Evolutionary conservation across 345 rosid genomes (phyloP).

Genomic region (Durio zibethinus): DNA sequence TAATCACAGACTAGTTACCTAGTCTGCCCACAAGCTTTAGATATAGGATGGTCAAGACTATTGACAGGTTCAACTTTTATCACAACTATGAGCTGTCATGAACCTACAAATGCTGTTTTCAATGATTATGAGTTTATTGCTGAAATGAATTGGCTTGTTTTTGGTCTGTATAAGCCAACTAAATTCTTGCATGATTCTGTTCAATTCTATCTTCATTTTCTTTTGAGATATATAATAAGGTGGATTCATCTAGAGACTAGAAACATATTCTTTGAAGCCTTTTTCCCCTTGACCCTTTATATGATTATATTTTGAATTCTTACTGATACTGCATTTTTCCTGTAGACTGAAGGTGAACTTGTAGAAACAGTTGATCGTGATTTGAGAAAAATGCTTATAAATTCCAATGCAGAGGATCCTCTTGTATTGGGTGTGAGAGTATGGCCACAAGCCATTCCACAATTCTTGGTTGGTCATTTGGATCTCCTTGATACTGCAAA

Average conservation of each 20-base stretch:
- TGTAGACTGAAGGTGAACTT: slow-evolving; percentile 60
- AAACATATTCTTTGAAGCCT: neutral
- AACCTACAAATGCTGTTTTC: neutral
- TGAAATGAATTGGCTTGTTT: neutral
- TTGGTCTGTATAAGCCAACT: neutral
- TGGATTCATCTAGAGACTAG: neutral
- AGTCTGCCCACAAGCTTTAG: neutral
- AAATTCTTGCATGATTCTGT: neutral
- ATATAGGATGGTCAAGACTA: neutral
- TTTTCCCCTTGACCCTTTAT: neutral
- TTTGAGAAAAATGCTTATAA: slow-evolving; percentile 87
- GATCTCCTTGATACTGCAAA: slow-evolving; percentile 64
- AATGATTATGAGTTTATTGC: neutral
- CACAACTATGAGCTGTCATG: neutral
- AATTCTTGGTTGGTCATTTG: slow-evolving; percentile 82
- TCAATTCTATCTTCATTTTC: neutral
- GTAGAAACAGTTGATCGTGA: slow-evolving; percentile 89
- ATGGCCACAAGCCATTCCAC: slow-evolving; percentile 96
- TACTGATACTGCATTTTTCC: slow-evolving; percentile 4
- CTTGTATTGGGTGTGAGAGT: slow-evolving; percentile 62
- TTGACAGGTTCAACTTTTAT: neutral
- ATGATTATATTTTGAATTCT: neutral
- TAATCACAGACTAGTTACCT: neutral
- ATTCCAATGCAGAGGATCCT: slow-evolving; percentile 72
- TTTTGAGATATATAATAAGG: neutral